Base-by-base conservation (phyloP, 1,139 yeast species). In the Eremothecium coryli region DNA sequence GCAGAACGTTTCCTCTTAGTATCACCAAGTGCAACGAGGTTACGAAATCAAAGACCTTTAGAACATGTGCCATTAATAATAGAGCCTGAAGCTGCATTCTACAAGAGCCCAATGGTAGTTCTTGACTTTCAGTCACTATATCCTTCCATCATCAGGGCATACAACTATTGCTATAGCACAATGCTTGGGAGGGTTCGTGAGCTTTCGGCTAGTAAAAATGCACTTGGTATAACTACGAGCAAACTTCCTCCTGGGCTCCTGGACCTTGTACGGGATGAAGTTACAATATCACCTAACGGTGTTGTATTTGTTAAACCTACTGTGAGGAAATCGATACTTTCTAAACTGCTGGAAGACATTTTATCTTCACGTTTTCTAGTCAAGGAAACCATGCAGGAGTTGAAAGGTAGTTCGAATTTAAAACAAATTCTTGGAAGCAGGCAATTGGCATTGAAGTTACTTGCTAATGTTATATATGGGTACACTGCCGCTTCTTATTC, bases 391-490 rank as follows among this genome's bases (percentile, higher is more conserved):
- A 78, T 84, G 79, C 68, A 69, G 29, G 55, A 66, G 23, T 58
- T 77, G 27, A 44, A 40, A 4, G 49, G 48, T n/a, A 37, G 45
- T 20, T 54, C 44, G 53, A 72, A 73, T 39, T 60, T 82, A 8
- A 73, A 82, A 53, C 73, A 82, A 51, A 35, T 17, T 16, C 23
- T 35, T 9, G 31, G 31, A 16, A 80, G 82, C 38, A 66, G 90
- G 36, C 98, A 90, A 50, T 57, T 84, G 28, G 98, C 96, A 0
- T 61, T 90, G 40, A 90, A 90, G 51, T 62, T 90, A 39, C 79
- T 88, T 36, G 96, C 98, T 1, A 88, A 86, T 56, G 98, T 90
- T 11, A 88, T 96, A 0, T 90, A 90, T 61, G 98, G 98, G 0
- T 90, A 90, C 52, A 71, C 97, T 0, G 81, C 96, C 0, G 98